Evolutionary conservation across 768 basidiomycete species (phyloP).

Genomic region (Phaffia tasmanica): DNA sequence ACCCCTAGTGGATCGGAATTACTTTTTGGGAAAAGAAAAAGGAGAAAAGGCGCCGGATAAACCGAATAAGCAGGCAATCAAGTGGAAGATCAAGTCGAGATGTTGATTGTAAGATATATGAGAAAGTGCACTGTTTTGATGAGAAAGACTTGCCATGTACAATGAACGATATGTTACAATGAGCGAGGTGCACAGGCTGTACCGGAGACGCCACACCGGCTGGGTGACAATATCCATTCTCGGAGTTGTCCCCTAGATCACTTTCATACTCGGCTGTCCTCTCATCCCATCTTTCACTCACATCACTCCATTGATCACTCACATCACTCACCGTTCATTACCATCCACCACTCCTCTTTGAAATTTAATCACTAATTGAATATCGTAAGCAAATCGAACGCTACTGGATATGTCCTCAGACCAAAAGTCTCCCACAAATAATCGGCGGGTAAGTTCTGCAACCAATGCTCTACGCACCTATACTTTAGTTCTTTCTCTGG

Average conservation of each 20-base stretch:
- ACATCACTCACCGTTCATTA: no score
- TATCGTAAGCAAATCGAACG: not conserved
- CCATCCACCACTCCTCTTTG: not conserved
- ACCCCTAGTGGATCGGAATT: constrained; percentile 4
- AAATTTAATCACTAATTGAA: not conserved
- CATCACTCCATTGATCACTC: not conserved
- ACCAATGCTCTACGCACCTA: no score
- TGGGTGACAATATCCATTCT: no score
- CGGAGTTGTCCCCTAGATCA: no score
- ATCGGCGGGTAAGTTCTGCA: no score
- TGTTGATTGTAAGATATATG: not conserved
- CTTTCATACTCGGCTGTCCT: no score
- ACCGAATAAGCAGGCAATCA: not conserved
- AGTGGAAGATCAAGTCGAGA: not conserved
- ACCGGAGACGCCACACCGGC: no score
- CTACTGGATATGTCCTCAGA: no score
- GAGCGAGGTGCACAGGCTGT: not conserved
- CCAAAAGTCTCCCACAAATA: no score
- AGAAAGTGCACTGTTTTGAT: not conserved
- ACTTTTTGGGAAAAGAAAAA: constrained; percentile 7
- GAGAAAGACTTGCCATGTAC: not conserved
- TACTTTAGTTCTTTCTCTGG: no score
- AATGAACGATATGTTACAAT: not conserved
- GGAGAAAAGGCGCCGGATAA: not conserved
- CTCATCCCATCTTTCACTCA: no score